Conservation (phyloP, 371 early-diverging fungal genomes). For the Thermomucor indicae-seudaticae region DNA sequence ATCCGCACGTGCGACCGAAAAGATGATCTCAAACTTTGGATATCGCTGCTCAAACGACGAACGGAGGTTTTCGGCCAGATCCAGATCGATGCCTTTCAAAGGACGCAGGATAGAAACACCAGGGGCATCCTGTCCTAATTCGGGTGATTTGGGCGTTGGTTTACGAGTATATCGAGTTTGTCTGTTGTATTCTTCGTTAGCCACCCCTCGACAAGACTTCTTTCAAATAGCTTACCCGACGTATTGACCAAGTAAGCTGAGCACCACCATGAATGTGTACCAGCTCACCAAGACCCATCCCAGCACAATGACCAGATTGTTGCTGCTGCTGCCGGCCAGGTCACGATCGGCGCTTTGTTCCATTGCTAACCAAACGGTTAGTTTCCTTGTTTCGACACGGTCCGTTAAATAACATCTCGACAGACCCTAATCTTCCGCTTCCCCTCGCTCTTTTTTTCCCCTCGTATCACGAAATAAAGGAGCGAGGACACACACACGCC, state of each 20-base stretch:
- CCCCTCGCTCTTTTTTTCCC: background rate
- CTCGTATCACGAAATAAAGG: background rate
- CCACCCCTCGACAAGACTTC: background rate
- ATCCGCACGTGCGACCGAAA: constrained; percentile 72
- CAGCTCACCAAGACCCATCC: constrained; percentile 20
- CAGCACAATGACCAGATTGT: constrained; percentile 1
- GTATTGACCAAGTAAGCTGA: constrained; percentile 41
- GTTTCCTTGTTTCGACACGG: too few relatives aligned
- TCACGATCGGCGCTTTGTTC: too few relatives aligned
- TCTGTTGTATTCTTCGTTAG: constrained; percentile 16
- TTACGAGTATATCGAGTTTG: constrained; percentile 46
- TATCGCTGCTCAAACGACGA: constrained; percentile 84
- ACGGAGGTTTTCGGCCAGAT: constrained; percentile 72
- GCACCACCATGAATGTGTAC: constrained; percentile 37
- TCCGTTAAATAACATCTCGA: too few relatives aligned
- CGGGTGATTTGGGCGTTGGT: constrained; percentile 43
- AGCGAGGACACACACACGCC: background rate
- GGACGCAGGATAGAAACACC: constrained; percentile 88
- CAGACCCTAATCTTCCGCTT: background rate
- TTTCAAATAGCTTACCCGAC: constrained; percentile 25
- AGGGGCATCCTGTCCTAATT: constrained; percentile 43
- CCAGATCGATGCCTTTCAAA: constrained; percentile 84
- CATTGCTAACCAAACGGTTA: too few relatives aligned
- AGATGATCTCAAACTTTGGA: constrained; percentile 78
- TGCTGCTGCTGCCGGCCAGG: too few relatives aligned